These are phyloP conservation scores for Raphanus hybrid DNA, from an alignment of 441 rosid genomes.

Conservation along the genomic window DNA sequence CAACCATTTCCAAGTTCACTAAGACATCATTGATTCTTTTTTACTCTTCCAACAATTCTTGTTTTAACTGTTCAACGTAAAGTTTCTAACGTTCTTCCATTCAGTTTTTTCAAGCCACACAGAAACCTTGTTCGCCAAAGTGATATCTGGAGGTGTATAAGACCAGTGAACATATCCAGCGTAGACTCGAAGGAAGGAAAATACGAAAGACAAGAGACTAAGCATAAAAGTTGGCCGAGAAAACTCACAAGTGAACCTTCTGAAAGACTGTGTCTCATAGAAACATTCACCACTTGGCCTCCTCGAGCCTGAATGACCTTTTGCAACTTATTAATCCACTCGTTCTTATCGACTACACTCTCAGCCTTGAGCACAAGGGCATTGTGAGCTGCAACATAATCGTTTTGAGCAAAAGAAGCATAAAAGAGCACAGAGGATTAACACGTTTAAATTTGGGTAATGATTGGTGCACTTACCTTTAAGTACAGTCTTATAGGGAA, in stretches of 20 bases:
- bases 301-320: slow-evolving; percentile 39
- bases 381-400: slow-evolving; percentile 77
- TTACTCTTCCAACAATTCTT: slow-evolving; percentile 11
- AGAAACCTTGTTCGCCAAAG: slow-evolving; percentile 12
- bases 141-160: background rate
- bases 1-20: slow-evolving; percentile 17
- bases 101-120: slow-evolving; percentile 11
- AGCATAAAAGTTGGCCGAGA: slow-evolving; percentile 19
- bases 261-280: slow-evolving; percentile 92
- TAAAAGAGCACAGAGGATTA: slow-evolving; percentile 1
- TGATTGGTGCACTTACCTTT: slow-evolving; percentile 61
- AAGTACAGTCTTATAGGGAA: slow-evolving; percentile 91
- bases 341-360: slow-evolving; percentile 77
- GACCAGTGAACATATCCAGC: background rate
- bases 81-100: background rate
- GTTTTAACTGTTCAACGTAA: slow-evolving; percentile 3
- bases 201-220: background rate
- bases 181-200: background rate
- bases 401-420: slow-evolving; percentile 38
- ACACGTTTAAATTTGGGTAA: slow-evolving; percentile 14
- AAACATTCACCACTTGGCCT: slow-evolving; percentile 68
- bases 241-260: slow-evolving; percentile 98
- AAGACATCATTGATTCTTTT: background rate
- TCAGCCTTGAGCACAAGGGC: slow-evolving; percentile 89
- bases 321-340: slow-evolving; percentile 58